Conservation (phyloP, 768 basidiomycete genomes). For the Kwoniella mangroviensis region DNA sequence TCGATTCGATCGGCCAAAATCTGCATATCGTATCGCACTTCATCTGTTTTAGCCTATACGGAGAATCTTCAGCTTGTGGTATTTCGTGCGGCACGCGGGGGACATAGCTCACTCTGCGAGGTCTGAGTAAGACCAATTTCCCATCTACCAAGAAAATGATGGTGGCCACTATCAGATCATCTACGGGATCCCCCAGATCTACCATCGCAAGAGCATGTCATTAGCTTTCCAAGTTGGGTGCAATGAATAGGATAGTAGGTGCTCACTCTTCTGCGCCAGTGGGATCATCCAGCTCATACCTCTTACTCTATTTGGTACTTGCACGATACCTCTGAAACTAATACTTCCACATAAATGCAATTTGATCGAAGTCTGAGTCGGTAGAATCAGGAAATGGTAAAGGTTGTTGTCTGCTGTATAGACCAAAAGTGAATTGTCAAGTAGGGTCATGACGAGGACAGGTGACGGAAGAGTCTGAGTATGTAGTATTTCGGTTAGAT, state of each 20-base stretch:
- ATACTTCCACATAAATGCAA: slow-evolving; percentile 93
- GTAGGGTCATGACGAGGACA: slow-evolving; percentile 83
- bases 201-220: background rate
- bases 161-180: slow-evolving; percentile 90
- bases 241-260: background rate
- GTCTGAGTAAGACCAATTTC: slow-evolving; percentile 83
- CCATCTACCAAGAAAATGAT: slow-evolving; percentile 95
- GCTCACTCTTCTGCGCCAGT: slow-evolving; percentile 83
- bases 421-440: slow-evolving; percentile 92
- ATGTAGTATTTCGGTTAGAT: slow-evolving; percentile 80
- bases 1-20: slow-evolving; percentile 96
- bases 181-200: slow-evolving; percentile 93
- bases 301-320: slow-evolving; percentile 78
- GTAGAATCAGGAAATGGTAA: slow-evolving; percentile 86
- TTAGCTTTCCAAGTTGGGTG: background rate
- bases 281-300: slow-evolving; percentile 98
- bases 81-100: slow-evolving; percentile 7
- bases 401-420: slow-evolving; percentile 94
- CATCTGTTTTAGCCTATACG: slow-evolving; percentile 73
- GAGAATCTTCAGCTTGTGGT: background rate
- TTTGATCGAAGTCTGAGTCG: slow-evolving; percentile 74
- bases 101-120: slow-evolving; percentile 70
- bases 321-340: slow-evolving; percentile 86
- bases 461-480: slow-evolving; percentile 75
- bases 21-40: slow-evolving; percentile 86